Evolutionary conservation across 805 yeast genomes (phyloP).

Genomic region (Hanseniaspora meyeri): DNA sequence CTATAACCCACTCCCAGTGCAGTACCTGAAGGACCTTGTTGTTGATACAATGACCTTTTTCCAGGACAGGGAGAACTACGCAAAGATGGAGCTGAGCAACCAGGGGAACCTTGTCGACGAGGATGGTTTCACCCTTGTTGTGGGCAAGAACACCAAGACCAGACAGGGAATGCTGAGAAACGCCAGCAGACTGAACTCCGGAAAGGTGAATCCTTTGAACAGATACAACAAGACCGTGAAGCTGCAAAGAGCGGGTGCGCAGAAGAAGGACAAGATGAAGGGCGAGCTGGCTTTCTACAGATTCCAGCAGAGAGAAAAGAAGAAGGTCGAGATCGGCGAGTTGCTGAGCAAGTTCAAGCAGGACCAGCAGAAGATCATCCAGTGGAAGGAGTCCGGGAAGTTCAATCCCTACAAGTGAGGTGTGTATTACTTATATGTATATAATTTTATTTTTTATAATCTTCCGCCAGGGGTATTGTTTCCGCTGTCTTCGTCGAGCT

Average conservation of each 20-base stretch:
- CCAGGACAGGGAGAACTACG: conserved; percentile 55
- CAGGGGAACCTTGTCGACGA: conserved; percentile 66
- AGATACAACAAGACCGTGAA: conserved; percentile 30
- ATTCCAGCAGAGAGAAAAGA: conserved; percentile 87
- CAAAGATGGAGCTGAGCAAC: conserved; percentile 40
- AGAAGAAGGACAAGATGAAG: conserved; percentile 42
- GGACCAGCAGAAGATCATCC: conserved; percentile 75
- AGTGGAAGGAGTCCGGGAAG: conserved; percentile 66
- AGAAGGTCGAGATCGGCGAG: conserved; percentile 85
- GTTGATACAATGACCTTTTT: conserved; percentile 53
- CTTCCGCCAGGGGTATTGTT: conserved; percentile 17
- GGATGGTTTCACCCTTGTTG: conserved; percentile 88
- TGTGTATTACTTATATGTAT: not conserved
- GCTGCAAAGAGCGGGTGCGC: conserved; percentile 28
- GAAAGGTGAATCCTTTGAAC: conserved; percentile 25
- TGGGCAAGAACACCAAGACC: conserved; percentile 74
- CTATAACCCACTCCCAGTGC: conserved; percentile 36
- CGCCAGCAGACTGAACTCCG: conserved; percentile 25
- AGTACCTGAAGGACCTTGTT: conserved; percentile 42
- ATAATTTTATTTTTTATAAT: conserved; percentile 3
- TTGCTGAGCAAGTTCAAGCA: conserved; percentile 70
- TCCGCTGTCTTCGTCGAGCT: conserved; percentile 16
- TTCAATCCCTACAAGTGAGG: conserved; percentile 63
- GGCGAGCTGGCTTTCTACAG: conserved; percentile 88
- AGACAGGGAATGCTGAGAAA: conserved; percentile 26